Evolutionary conservation across 768 basidiomycete species (phyloP), one percentile per base, ranked within the genome.

Genomic region (Mycena chlorophos): DNA sequence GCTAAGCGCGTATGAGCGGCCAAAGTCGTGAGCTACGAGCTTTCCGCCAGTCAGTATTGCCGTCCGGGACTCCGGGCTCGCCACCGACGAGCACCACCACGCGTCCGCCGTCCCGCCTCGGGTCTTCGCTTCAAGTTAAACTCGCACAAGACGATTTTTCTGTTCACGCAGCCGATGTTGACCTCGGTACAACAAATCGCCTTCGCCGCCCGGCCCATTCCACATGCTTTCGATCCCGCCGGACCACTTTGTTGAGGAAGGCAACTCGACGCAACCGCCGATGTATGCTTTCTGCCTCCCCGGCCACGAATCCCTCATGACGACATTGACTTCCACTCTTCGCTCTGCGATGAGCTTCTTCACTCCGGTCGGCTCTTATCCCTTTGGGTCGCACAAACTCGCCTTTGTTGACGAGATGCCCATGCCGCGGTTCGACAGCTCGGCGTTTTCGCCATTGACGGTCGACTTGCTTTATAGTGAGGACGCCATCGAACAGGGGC

Each of bases 121-220:
- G n/a, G n/a, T n/a, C n/a, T n/a, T n/a, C n/a, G n/a, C n/a, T n/a
- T n/a, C n/a, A n/a, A n/a, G 1, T 86, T 90, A 68, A 93, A 90
- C 66, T 91, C 92, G 13, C 88, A 87, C 74, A 97, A 97, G 74
- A 91, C 89, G 46, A 96, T 98, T 54, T 98, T 95, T 71, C 78
- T 95, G 43, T 98, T 94, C 69, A 84, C 88, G 5, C 94, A 96
- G 69, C 77, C 88, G 22, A 84, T 86, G 13, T 81, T 89, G 22
- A 95, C 94, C 0, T 94, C 94, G 20, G 91, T 88, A n/a, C 97
- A 98, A 68, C 97, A 98, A 66, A 86, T 99, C 56, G 87, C 91
- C 2, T 98, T 96, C 67, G 94, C 95, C 47, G 94, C 92, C n/a
- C 10, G 97, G 97, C 1, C 95, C 96, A 3, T 98, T 98, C 68